phyloP scores from a whole-genome alignment of 805 yeast species.

The Zygosaccharomyces pseudorouxii region DNA sequence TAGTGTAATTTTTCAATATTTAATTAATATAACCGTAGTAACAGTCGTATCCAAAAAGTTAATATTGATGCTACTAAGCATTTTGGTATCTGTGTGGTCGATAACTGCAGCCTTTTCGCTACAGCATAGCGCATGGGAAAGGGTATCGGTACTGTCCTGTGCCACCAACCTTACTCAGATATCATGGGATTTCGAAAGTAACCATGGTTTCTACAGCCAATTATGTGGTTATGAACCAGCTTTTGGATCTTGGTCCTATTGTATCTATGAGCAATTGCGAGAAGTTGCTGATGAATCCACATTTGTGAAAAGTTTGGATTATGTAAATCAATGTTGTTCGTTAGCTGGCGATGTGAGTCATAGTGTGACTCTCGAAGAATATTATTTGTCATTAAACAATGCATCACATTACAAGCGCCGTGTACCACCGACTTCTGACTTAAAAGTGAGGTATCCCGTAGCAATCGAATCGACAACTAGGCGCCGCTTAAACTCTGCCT shows the following conservation, averaged over 20 bases:
- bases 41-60: not conserved
- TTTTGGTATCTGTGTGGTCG: not conserved
- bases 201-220: conserved; percentile 14
- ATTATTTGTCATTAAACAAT: conserved; percentile 15
- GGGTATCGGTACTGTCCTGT: conserved; percentile 21
- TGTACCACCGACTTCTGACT: not conserved
- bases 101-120: not conserved
- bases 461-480: conserved; percentile 10
- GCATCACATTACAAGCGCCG: conserved; percentile 12
- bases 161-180: conserved; percentile 16
- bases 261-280: conserved; percentile 19
- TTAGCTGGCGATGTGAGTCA: conserved; percentile 2
- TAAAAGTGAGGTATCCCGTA: conserved; percentile 11
- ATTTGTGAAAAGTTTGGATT: conserved; percentile 17
- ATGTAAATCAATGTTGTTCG: conserved; percentile 12
- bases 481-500: conserved; percentile 13
- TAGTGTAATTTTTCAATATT: not conserved
- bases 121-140: conserved; percentile 17
- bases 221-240: conserved; percentile 25
- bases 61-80: not conserved
- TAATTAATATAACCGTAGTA: not conserved
- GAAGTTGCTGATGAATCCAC: not conserved
- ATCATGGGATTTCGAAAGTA: conserved; percentile 17
- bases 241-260: conserved; percentile 22
- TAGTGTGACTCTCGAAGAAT: conserved; percentile 12